Conservation (phyloP, 768 basidiomycete species). For the Kwoniella dendrophila region DNA sequence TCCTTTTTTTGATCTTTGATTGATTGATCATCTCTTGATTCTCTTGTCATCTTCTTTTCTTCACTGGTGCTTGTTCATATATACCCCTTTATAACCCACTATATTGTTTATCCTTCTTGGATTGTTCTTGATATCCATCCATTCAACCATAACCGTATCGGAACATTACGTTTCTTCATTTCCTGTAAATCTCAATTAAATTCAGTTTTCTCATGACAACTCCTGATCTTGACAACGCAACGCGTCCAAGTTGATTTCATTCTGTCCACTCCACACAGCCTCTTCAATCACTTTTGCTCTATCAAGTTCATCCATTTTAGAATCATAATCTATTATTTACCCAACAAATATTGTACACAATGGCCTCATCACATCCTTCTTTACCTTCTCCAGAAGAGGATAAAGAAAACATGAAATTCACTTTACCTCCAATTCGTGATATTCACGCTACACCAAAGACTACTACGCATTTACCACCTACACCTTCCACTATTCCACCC, state of each 20-base stretch:
- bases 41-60: no score
- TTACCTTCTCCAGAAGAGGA: constrained; percentile 8
- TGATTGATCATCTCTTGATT: background rate
- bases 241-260: background rate
- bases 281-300: background rate
- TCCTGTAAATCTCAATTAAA: background rate
- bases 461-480: constrained; percentile 15
- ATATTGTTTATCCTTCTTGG: no score
- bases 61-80: background rate
- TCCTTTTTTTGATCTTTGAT: background rate
- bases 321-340: background rate
- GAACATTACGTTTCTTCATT: background rate
- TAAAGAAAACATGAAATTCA: constrained; percentile 19
- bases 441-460: constrained; percentile 23
- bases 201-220: background rate
- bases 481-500: constrained; percentile 13
- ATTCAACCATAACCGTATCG: no score
- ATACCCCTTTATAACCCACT: no score
- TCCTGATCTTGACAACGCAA: constrained; percentile 1
- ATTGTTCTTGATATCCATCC: background rate
- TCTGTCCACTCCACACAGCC: constrained; percentile 4
- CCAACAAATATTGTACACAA: constrained; percentile 2
- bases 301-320: background rate
- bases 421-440: constrained; percentile 20
- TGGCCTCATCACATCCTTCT: constrained; percentile 4